phyloP scores from a whole-genome alignment of 345 rosid genomes.

The Hypericum androsaemum region DNA sequence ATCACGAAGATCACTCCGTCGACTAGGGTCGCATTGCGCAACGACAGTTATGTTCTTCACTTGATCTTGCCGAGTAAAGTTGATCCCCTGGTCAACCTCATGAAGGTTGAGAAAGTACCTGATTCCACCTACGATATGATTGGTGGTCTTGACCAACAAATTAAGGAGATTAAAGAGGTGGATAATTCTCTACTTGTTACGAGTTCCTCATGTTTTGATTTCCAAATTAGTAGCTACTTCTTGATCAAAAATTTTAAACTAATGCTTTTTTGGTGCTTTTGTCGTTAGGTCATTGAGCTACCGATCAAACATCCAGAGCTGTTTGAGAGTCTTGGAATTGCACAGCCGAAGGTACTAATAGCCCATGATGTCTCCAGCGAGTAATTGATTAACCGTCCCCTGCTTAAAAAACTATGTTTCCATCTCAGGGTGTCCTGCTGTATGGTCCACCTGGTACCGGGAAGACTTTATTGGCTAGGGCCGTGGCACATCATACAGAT shows the following conservation, averaged over 20 bases:
- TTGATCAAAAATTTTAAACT: constrained; percentile 7
- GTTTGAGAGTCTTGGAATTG: constrained; percentile 96
- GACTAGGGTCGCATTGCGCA: constrained; percentile 96
- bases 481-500: constrained; percentile 99
- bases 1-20: constrained; percentile 89
- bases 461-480: constrained; percentile 91
- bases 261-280: constrained; percentile 1
- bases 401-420: too few relatives aligned
- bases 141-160: constrained; percentile 96
- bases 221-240: neutral
- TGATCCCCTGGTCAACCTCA: constrained; percentile 93
- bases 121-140: constrained; percentile 99
- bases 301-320: constrained; percentile 97
- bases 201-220: neutral
- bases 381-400: too few relatives aligned
- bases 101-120: constrained; percentile 97
- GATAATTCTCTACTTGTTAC: neutral
- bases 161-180: constrained; percentile 97
- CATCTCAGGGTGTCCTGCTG: constrained; percentile 71
- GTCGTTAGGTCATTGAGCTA: constrained; percentile 83
- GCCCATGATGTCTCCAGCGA: too few relatives aligned
- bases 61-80: constrained; percentile 86
- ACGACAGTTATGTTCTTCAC: constrained; percentile 97
- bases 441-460: constrained; percentile 99
- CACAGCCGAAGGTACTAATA: constrained; percentile 80